Base-by-base conservation (phyloP, 2,329 filamentous ascomycete species). In the Colletotrichum gigasporum region DNA sequence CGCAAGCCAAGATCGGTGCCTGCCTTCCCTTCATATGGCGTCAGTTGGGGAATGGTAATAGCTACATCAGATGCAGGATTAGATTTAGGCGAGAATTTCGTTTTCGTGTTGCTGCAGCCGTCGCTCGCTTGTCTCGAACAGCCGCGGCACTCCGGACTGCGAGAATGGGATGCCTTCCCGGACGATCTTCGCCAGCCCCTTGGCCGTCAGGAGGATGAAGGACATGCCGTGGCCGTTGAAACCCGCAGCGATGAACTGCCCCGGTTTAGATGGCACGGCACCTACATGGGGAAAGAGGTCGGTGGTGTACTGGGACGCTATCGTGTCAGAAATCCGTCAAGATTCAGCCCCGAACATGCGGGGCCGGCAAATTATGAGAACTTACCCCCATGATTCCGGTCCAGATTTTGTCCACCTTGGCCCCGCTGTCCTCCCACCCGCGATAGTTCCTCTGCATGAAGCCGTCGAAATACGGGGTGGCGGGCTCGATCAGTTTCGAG, bases 151-250 rank as follows among this genome's bases (percentile, higher is more conserved):
- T 2, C 76, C 76, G 1, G 77, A 76, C n/a, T 77, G 69, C 44
- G 75, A 73, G 59, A 80, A 81, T 0, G 67, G 51, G 2, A 57
- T 44, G 9, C 66, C 73, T 1, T 74, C 65, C 4, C 70, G 45
- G 0, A 82, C 66, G 78, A 84, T 82, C 34, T 71, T 64, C 4
- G 75, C 78, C 11, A 84, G 45, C 0, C 75, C 80, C 61, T 78
- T 78, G 14, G 76, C 76, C 6, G 75, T 70, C 0, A 81, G 72
- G 10, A 79, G 78, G 14, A 83, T 77, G 24, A 80, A 69, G 0
- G 81, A 76, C 82, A 86, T 86, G 0, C 83, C 84, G 60, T 85
- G 82, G 0, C 84, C 83, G 39, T 79, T 80, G 64, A 85, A 85
- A 0, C 83, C 83, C 0, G 79, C 82, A 18, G 81, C 70, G 16